phyloP scores from a whole-genome alignment of 495 filamentous ascomycete genomes.

The Penicillium manginii region DNA sequence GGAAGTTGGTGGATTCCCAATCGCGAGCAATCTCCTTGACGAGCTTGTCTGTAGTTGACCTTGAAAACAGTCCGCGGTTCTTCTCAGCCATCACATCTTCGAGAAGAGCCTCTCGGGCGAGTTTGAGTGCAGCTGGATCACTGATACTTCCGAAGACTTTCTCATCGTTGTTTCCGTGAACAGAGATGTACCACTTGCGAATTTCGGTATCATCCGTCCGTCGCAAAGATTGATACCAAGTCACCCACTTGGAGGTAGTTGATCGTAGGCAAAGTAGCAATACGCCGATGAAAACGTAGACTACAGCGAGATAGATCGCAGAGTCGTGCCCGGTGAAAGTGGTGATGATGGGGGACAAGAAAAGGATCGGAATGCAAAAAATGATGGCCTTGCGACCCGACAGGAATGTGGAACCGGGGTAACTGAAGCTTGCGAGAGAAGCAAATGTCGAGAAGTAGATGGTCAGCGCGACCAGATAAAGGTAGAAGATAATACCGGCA shows the following conservation, averaged over 20 bases:
- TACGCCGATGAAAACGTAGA: conserved; percentile 49
- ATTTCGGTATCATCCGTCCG: conserved; percentile 53
- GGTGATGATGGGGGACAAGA: conserved; percentile 51
- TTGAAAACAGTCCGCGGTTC: conserved; percentile 44
- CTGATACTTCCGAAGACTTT: conserved; percentile 42
- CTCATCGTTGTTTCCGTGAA: conserved; percentile 36
- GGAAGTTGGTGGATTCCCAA: conserved; percentile 61
- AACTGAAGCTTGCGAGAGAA: conserved; percentile 60
- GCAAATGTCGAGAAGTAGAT: conserved; percentile 55
- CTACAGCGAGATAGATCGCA: conserved; percentile 50
- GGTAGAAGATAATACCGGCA: conserved; percentile 52
- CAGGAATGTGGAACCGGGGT: conserved; percentile 56
- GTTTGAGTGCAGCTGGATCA: conserved; percentile 47
- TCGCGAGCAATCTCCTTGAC: conserved; percentile 53
- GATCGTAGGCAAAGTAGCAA: conserved; percentile 50
- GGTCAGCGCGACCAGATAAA: conserved; percentile 52
- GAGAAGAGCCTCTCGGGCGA: conserved; percentile 51
- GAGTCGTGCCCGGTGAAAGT: conserved; percentile 51
- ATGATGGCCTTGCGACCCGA: conserved; percentile 53
- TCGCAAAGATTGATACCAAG: conserved; percentile 51
- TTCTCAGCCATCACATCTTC: conserved; percentile 50
- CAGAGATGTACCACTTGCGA: conserved; percentile 50
- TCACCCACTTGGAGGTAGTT: conserved; percentile 54
- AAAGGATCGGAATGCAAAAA: conserved; percentile 49
- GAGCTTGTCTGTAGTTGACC: conserved; percentile 45